Base-by-base conservation (phyloP, 345 rosid species). In the Mallotus nudiflorus region DNA sequence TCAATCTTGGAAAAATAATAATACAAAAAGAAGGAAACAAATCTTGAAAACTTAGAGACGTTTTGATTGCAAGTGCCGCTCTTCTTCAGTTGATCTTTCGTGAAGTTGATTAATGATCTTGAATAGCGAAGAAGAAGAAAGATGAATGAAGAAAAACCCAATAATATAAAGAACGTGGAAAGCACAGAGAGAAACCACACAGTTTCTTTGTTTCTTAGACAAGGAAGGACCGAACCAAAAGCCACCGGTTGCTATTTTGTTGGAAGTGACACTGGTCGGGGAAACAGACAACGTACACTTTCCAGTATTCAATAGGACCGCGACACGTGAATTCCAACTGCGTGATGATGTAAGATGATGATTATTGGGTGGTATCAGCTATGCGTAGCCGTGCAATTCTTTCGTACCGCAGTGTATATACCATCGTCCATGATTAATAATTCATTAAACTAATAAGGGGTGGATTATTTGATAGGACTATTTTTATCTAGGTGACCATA, bases 221-320 rank as follows among this genome's bases (percentile, higher is more conserved):
- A n/a, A n/a, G n/a, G n/a, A n/a, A 15, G 42, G 45, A 66, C 9
- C 37, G 39, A 56, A 73, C 73, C 77, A 54, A 51, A 73, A 50
- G 75, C 62, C 84, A 83, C 75, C 73, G 84, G 73, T 29, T 48
- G 75, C 81, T 67, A 31, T 37, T 74, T 72, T 72, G 74, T 77
- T 24, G 40, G 65, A 59, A 58, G 48, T n/a, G 45, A n/a, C 2
- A 28, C 35, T 33, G 19, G 12, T 27, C 8, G 62, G 60, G 48
- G 76, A 64, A 77, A 65, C 29, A 13, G 78, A 71, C 78, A 72
- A 58, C 31, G 14, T 37, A n/a, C 60, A 39, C 54, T 66, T 66
- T 24, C 31, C 14, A 4, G 45, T 18, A 15, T 28, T 28, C 72
- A 69, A 40, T 53, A 3, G 5, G 3, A 52, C 2, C 3, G 0